These are phyloP conservation scores for Rubus idaeus DNA, from an alignment of 306 rosid species.

Conservation along the genomic window DNA sequence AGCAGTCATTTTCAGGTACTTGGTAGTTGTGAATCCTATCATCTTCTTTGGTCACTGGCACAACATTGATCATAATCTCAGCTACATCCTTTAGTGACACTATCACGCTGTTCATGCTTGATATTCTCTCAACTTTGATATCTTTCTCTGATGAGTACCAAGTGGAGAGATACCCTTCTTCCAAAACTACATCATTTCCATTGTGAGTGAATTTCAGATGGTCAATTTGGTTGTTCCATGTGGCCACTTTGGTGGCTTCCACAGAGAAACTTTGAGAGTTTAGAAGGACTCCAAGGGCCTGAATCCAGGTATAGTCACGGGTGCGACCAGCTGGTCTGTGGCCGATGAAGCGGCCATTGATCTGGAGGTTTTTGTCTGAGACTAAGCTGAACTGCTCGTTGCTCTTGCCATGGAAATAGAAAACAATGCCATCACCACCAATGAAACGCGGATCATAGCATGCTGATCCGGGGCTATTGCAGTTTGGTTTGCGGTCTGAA, in stretches of 20 bases:
- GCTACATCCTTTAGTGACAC: constrained; percentile 35
- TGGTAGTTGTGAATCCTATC: constrained; percentile 43
- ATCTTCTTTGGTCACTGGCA: constrained; percentile 46
- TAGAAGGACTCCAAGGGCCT: constrained; percentile 36
- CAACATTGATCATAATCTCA: constrained; percentile 45
- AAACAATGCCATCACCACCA: constrained; percentile 51
- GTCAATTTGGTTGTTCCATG: constrained; percentile 34
- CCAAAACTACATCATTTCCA: constrained; percentile 11
- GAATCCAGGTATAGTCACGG: constrained; percentile 46
- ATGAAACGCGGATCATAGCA: constrained; percentile 50
- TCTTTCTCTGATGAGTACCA: constrained; percentile 30
- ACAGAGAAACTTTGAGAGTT: constrained; percentile 36
- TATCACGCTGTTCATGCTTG: constrained; percentile 34
- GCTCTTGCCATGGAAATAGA: constrained; percentile 51
- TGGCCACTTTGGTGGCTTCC: constrained; percentile 31
- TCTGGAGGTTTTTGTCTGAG: constrained; percentile 41
- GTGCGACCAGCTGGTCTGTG: constrained; percentile 34
- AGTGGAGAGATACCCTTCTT: constrained; percentile 30
- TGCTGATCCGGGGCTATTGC: constrained; percentile 55
- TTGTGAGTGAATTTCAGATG: constrained; percentile 36
- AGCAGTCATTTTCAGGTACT: constrained; percentile 39
- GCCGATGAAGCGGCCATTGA: constrained; percentile 47
- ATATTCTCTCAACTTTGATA: constrained; percentile 36
- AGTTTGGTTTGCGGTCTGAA: constrained; percentile 42
- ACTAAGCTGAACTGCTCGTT: constrained; percentile 38